Evolutionary conservation across 2,329 filamentous ascomycete genomes (phyloP).

Genomic region (Hymenoscyphus linearis): DNA sequence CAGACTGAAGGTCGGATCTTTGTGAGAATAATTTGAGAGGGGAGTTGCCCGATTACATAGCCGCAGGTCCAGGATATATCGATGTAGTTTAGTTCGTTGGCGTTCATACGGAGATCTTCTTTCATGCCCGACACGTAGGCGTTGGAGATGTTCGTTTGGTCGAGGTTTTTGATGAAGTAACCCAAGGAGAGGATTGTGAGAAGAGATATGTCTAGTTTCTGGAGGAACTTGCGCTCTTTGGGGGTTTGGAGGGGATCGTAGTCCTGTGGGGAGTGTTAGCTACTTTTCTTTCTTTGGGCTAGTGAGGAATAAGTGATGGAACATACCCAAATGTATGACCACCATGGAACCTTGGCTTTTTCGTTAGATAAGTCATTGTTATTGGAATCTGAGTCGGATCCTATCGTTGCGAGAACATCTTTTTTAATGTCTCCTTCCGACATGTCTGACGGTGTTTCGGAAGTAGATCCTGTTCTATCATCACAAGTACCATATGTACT

Average conservation of each 20-base stretch:
- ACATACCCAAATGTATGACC: constrained; percentile 26
- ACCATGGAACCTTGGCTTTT: constrained; percentile 22
- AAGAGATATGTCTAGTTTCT: constrained; percentile 26
- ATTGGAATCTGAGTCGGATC: constrained; percentile 12
- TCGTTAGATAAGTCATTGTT: constrained; percentile 3
- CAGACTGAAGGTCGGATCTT: constrained; percentile 39
- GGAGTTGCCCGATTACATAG: constrained; percentile 47
- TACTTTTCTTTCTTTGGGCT: background rate
- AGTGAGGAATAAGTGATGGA: background rate
- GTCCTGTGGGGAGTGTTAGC: constrained; percentile 14
- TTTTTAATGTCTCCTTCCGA: background rate
- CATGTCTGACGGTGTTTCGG: background rate
- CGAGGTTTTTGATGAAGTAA: constrained; percentile 30
- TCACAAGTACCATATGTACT: background rate
- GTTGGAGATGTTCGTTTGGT: constrained; percentile 32
- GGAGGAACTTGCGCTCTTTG: constrained; percentile 24
- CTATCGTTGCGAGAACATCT: background rate
- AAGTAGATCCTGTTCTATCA: background rate
- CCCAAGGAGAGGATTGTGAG: constrained; percentile 26
- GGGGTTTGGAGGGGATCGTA: constrained; percentile 20
- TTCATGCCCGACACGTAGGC: constrained; percentile 43
- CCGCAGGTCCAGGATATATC: constrained; percentile 45
- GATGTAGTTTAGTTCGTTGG: constrained; percentile 37
- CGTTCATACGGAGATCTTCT: constrained; percentile 41
- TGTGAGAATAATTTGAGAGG: constrained; percentile 37